Conservation (phyloP, 2,329 filamentous ascomycete species). For the Sporothrix schenckii region DNA sequence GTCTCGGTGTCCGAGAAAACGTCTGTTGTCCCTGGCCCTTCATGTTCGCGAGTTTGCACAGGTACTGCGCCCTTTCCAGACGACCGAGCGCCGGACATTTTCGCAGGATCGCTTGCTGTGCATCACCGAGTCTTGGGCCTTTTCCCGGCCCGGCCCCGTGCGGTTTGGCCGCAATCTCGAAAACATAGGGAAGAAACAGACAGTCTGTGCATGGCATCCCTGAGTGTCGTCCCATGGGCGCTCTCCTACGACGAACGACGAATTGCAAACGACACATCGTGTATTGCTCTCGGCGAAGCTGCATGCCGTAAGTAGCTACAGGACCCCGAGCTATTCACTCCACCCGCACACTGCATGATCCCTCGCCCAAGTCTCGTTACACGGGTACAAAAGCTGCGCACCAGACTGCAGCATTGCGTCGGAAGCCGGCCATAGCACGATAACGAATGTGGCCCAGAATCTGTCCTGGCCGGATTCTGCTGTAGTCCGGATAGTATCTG, state of each 20-base stretch:
- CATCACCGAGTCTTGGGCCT: not conserved
- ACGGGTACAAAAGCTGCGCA: not conserved
- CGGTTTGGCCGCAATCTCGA: not conserved
- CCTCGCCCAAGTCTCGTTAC: conserved; percentile 6
- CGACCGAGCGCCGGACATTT: conserved; percentile 11
- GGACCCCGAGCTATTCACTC: not conserved
- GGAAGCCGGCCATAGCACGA: not conserved
- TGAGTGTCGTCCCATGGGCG: not conserved
- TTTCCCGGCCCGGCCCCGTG: not conserved
- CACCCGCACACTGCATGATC: not conserved
- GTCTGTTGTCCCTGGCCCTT: not conserved
- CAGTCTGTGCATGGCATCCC: not conserved
- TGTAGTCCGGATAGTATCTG: not conserved
- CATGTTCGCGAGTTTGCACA: not conserved
- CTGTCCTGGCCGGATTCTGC: not conserved
- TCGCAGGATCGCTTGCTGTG: not conserved
- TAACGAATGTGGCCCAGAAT: not conserved
- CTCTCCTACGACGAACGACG: not conserved
- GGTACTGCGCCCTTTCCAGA: not conserved
- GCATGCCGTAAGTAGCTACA: conserved; percentile 8
- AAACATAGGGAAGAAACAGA: not conserved
- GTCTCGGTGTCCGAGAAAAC: not conserved
- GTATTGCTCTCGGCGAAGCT: not conserved
- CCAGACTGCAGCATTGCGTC: not conserved
- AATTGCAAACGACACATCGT: not conserved